Evolutionary conservation across 2,329 filamentous ascomycete genomes (phyloP).

Genomic region (Verticillium albo-atrum): DNA sequence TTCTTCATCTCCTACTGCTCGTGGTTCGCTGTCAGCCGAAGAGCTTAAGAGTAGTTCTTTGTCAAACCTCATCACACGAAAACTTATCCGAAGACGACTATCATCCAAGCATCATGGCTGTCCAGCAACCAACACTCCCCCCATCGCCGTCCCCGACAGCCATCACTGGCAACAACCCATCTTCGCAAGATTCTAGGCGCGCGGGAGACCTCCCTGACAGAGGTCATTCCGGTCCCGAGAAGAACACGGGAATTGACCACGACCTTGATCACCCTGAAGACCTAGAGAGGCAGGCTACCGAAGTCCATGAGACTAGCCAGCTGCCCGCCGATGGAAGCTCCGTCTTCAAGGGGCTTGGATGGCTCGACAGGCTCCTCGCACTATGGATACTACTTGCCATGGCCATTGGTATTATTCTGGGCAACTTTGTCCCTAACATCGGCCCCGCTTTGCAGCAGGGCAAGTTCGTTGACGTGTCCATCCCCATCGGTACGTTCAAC

Average conservation of each 20-base stretch:
- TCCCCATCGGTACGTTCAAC: slow-evolving; percentile 48
- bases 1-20: too few relatives aligned
- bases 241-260: not conserved
- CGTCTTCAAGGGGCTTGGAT: slow-evolving; percentile 43
- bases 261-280: not conserved
- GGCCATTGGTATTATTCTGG: slow-evolving; percentile 63
- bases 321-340: slow-evolving; percentile 19
- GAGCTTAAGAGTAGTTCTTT: too few relatives aligned
- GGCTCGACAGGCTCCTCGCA: slow-evolving; percentile 53
- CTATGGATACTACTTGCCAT: slow-evolving; percentile 72
- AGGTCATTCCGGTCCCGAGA: not conserved
- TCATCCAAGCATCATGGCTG: not conserved
- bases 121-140: not conserved
- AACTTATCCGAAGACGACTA: not conserved
- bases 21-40: too few relatives aligned
- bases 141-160: not conserved
- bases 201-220: not conserved
- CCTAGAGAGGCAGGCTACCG: not conserved
- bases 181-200: not conserved
- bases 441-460: slow-evolving; percentile 58
- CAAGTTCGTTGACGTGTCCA: slow-evolving; percentile 57
- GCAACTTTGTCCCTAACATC: slow-evolving; percentile 59
- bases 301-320: not conserved
- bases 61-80: not conserved
- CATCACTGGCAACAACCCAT: not conserved